Evolutionary conservation across 164 flowering plant species (phyloP).

Genomic region (Berberis thunbergii): DNA sequence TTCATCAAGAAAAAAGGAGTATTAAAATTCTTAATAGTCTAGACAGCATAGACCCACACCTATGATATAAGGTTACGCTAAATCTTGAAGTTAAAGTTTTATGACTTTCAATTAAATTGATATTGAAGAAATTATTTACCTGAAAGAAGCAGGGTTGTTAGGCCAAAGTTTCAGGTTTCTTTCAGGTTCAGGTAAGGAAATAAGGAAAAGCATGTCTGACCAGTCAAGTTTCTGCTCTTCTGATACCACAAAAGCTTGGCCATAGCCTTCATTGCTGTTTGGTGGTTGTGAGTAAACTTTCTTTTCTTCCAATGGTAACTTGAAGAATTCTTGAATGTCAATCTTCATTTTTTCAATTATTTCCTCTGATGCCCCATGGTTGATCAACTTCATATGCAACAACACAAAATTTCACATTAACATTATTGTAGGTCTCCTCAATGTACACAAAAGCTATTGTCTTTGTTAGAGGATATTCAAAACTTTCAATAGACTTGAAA

Average conservation of each 20-base stretch:
- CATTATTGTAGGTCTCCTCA: no score
- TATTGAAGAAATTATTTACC: conserved; percentile 11
- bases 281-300: conserved; percentile 27
- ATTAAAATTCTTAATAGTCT: no score
- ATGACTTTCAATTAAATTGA: no score
- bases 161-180: conserved; percentile 35
- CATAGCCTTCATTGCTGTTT: conserved; percentile 3
- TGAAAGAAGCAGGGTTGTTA: conserved; percentile 23
- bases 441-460: no score
- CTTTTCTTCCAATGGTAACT: conserved; percentile 43
- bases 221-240: conserved; percentile 50
- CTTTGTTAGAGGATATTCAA: no score
- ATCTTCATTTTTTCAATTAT: conserved; percentile 33
- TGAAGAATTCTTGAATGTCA: conserved; percentile 30
- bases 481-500: no score
- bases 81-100: no score
- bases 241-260: conserved; percentile 7
- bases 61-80: no score
- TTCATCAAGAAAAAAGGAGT: neutral
- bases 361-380: conserved; percentile 32
- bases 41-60: neutral
- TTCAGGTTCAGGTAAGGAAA: conserved; percentile 14
- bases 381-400: conserved; percentile 22
- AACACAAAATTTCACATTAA: no score
- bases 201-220: conserved; percentile 37